Conservation (phyloP, 805 yeast genomes). For the Lipomyces yamadae region DNA sequence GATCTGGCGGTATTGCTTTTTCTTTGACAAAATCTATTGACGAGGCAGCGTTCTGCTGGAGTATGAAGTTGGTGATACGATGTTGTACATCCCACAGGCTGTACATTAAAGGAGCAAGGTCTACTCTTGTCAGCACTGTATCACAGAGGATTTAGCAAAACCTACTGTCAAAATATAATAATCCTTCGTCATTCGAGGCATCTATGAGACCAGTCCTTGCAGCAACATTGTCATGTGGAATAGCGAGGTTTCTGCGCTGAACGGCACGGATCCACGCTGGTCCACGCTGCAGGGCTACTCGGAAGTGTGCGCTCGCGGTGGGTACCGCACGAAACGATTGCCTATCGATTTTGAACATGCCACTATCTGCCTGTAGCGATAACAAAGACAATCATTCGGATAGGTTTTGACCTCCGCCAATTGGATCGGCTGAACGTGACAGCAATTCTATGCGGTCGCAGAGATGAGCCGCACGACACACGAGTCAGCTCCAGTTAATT, state of each 20-base stretch:
- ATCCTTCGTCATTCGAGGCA: slow-evolving; percentile 30
- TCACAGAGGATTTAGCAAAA: neutral
- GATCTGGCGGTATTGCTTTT: slow-evolving; percentile 40
- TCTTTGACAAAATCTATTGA: slow-evolving; percentile 32
- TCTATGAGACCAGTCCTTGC: slow-evolving; percentile 34
- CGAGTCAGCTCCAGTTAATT: too few species aligned
- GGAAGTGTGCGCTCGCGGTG: neutral
- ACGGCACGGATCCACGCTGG: too few species aligned
- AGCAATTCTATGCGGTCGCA: too few species aligned
- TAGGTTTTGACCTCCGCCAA: too few species aligned
- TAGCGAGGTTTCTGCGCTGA: neutral
- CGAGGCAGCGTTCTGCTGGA: slow-evolving; percentile 12
- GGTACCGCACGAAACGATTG: neutral
- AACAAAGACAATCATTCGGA: too few species aligned
- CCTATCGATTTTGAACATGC: neutral
- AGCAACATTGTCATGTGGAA: slow-evolving; percentile 17
- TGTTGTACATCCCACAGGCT: slow-evolving; percentile 34
- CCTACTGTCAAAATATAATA: slow-evolving; percentile 38
- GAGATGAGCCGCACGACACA: too few species aligned
- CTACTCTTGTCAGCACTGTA: slow-evolving; percentile 8
- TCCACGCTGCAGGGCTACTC: neutral
- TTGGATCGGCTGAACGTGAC: too few species aligned
- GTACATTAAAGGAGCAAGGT: slow-evolving; percentile 29
- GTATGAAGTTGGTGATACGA: slow-evolving; percentile 15
- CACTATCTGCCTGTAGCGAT: neutral